A percentile compares a stretch with the other conserved stretches of the same genome.
phyloP scores from a whole-genome alignment of 345 rosid genomes.

The Euphorbia pulcherrima region DNA sequence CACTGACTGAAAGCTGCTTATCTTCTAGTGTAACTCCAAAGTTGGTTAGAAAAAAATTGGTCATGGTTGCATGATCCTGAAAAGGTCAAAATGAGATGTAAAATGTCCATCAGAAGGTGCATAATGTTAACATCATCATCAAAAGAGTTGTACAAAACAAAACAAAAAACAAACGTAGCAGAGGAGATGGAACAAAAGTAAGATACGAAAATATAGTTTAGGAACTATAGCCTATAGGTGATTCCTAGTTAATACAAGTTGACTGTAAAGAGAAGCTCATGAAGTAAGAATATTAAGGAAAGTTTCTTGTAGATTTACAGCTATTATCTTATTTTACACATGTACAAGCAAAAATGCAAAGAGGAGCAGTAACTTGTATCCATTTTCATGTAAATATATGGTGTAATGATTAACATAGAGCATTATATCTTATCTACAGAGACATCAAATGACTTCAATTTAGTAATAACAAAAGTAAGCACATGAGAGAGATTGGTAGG shows the following conservation, averaged over 20 bases:
- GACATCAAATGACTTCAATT: not conserved
- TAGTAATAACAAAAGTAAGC: not conserved
- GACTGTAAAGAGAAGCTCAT: not conserved
- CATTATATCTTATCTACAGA: not conserved
- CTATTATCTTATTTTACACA: not conserved
- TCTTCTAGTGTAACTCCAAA: conserved; percentile 73
- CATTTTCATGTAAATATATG: not conserved
- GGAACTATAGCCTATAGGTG: not conserved
- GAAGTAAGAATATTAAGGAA: not conserved
- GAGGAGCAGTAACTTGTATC: not conserved
- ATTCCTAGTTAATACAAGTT: not conserved
- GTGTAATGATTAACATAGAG: not conserved
- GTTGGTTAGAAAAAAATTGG: conserved; percentile 63
- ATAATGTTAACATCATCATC: not conserved
- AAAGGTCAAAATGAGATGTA: conserved; percentile 4
- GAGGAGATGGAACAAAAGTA: not conserved
- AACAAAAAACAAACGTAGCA: not conserved
- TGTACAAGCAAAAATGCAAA: not conserved
- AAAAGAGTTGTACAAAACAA: not conserved
- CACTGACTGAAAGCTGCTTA: conserved; percentile 86
- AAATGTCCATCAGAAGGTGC: not conserved
- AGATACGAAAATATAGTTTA: not conserved
- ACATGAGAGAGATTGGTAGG: not conserved
- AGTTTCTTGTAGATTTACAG: not conserved
- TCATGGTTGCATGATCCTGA: conserved; percentile 72